phyloP scores from a whole-genome alignment of 768 basidiomycete genomes.

The Podaxis pistillaris region DNA sequence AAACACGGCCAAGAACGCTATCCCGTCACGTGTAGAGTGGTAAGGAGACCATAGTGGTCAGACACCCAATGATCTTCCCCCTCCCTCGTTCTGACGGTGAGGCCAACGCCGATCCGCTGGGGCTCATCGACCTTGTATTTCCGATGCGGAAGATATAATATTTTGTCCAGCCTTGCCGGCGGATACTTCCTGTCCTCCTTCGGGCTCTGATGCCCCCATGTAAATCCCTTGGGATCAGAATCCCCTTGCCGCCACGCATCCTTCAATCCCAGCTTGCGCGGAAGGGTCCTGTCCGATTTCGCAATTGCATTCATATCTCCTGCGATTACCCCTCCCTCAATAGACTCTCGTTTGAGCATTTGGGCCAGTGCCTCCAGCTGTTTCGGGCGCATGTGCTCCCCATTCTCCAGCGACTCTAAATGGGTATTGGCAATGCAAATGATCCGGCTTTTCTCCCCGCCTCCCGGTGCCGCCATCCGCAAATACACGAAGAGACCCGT shows the following conservation, averaged over 20 bases:
- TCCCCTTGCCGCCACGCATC: slow-evolving; percentile 60
- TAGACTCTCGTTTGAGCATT: slow-evolving; percentile 43
- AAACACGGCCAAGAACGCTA: neutral
- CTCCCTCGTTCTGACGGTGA: slow-evolving; percentile 39
- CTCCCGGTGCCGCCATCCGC: slow-evolving; percentile 37
- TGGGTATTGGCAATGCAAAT: slow-evolving; percentile 73
- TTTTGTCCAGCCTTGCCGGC: slow-evolving; percentile 60
- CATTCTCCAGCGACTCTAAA: slow-evolving; percentile 59
- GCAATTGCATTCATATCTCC: slow-evolving; percentile 76
- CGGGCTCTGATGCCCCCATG: slow-evolving; percentile 70
- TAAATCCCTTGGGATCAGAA: slow-evolving; percentile 45
- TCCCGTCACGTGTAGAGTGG: slow-evolving; percentile 29
- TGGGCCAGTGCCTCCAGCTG: slow-evolving; percentile 56
- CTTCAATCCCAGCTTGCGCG: slow-evolving; percentile 42
- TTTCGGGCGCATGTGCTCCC: slow-evolving; percentile 37
- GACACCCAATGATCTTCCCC: slow-evolving; percentile 46
- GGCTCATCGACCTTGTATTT: slow-evolving; percentile 54
- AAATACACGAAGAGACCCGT: slow-evolving; percentile 58
- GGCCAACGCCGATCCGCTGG: slow-evolving; percentile 52
- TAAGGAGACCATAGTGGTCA: slow-evolving; percentile 66
- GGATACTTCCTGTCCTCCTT: slow-evolving; percentile 38
- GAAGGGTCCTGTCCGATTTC: slow-evolving; percentile 40
- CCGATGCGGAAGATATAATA: slow-evolving; percentile 52
- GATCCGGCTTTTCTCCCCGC: slow-evolving; percentile 36
- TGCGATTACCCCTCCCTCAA: slow-evolving; percentile 59